Evolutionary conservation across 148 eudicot species (phyloP).

Genomic region (Pouteria glomerata): DNA sequence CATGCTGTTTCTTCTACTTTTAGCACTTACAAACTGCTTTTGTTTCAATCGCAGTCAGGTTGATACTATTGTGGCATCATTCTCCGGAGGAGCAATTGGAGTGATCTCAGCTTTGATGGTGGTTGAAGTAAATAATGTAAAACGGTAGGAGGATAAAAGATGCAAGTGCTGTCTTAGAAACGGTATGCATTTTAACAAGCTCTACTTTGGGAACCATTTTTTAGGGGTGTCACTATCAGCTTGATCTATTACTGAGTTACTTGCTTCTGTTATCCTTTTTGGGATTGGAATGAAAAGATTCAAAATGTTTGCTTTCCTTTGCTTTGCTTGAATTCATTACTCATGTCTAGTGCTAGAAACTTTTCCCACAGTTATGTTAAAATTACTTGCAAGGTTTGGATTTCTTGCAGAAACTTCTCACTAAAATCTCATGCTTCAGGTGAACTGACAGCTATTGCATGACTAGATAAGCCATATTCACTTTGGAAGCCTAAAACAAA

Average conservation of each 20-base stretch:
- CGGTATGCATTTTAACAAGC: conserved; percentile 34
- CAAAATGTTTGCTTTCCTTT: not conserved
- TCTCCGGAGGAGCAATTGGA: conserved; percentile 98
- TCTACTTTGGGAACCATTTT: not conserved
- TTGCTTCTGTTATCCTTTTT: not conserved
- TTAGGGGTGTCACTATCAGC: too few species aligned
- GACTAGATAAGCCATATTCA: not conserved
- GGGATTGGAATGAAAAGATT: not conserved
- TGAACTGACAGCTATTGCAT: not conserved
- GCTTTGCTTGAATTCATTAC: not conserved
- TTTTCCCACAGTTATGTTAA: not conserved
- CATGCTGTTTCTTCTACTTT: not conserved
- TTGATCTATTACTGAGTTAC: not conserved
- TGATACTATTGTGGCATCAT: conserved; percentile 97
- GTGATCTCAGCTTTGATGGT: conserved; percentile 97
- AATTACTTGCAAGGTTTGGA: not conserved
- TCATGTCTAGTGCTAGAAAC: not conserved
- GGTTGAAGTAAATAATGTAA: conserved; percentile 95
- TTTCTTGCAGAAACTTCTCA: not conserved
- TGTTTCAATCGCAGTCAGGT: conserved; percentile 54
- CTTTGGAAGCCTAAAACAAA: not conserved
- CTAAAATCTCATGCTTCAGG: not conserved
- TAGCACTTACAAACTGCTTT: not conserved
- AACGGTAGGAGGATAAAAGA: conserved; percentile 90
- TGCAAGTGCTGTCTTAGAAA: conserved; percentile 98